phyloP scores from a whole-genome alignment of 257 asterid genomes.

The Jaltomata sinuosa region DNA sequence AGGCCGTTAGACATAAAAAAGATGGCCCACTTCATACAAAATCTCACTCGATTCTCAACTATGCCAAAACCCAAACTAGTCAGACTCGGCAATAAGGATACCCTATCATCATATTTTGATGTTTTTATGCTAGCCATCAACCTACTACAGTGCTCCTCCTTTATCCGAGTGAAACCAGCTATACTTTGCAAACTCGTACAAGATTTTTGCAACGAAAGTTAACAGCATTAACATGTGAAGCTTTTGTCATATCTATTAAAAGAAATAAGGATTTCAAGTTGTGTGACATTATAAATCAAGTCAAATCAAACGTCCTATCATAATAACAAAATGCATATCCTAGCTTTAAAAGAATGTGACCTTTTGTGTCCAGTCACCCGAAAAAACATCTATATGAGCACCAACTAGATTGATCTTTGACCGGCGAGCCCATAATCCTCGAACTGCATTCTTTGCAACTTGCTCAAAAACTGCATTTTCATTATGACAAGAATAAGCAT shows the following conservation, averaged over 20 bases:
- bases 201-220: neutral
- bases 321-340: neutral
- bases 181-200: neutral
- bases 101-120: neutral
- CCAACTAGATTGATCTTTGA: conserved; percentile 95
- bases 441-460: conserved; percentile 93
- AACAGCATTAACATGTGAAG: neutral
- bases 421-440: conserved; percentile 98
- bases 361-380: conserved; percentile 99
- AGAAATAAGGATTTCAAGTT: neutral
- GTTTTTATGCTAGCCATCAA: neutral
- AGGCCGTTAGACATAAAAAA: neutral
- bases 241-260: neutral
- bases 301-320: neutral
- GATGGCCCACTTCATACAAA: neutral
- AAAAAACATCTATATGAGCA: conserved; percentile 96
- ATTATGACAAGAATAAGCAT: conserved; percentile 5
- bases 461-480: conserved; percentile 75
- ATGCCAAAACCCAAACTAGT: neutral
- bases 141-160: neutral
- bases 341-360: conserved; percentile 21
- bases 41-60: neutral
- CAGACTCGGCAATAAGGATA: neutral
- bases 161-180: neutral
- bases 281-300: neutral